Evolutionary conservation across 805 yeast species (phyloP), one percentile per base, ranked within the genome.

Genomic region (Huiozyma sinensis): DNA sequence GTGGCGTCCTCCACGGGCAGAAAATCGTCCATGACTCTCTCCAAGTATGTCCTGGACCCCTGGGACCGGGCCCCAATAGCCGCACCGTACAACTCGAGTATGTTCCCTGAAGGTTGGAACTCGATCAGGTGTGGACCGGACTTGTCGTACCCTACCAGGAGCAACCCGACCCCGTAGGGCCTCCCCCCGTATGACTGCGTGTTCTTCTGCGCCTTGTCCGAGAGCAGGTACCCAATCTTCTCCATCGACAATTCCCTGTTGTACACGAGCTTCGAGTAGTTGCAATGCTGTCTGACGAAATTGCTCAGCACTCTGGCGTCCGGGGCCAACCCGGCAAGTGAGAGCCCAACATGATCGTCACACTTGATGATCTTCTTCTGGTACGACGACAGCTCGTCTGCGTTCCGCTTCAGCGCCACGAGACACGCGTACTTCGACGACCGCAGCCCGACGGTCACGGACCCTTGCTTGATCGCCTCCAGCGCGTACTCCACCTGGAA

Each of bases 41-140:
- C 99, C 60, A 92, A 69, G 55, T 87, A 92, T 2, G 99, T 92
- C 69, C 95, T 79, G 11, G 96, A 97, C 41, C 97, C 97, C 67
- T 92, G 99, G 2, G 97, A 90, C 61, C 99, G 77, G 7, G 99
- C 97, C 39, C 99, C 99, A 58, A 92, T 87, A 33, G 98, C 95
- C 9, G 96, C 81, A 33, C 95, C 97, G 54, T 75, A 77, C 61
- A 89, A 84, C 65, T 92, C 97, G 56, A 88, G 71, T 24, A 83
- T 92, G 28, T 90, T 81, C 2, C 99, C 99, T 7, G 95, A 82
- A 12, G 99, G 98, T 61, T 85, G 90, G 67, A 92, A 92, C 69
- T 92, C 99, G 64, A 78, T 81, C 50, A 92, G 68, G 65, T 92
- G 98, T 7, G 97, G 83, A 10, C 98, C 98, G 30, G 87, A 76